Conservation (phyloP, 805 yeast genomes). For the Spencermartinsiella europaea region DNA sequence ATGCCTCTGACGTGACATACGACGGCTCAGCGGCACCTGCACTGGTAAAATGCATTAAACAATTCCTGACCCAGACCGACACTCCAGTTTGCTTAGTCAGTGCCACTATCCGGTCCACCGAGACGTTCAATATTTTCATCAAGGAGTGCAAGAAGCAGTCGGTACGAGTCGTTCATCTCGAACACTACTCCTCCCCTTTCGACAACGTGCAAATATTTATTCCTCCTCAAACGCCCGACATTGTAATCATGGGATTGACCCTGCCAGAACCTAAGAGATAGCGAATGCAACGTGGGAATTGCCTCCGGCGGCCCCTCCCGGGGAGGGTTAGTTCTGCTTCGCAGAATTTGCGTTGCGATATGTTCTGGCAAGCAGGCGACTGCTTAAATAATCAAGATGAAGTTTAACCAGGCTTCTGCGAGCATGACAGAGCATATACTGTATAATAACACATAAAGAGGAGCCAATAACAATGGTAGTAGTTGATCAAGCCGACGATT, state of each 20-base stretch:
- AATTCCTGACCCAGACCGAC: constrained; percentile 18
- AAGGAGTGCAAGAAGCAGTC: constrained; percentile 25
- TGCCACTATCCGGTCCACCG: constrained; percentile 68
- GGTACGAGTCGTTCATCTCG: constrained; percentile 13
- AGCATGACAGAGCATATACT: too few relatives aligned
- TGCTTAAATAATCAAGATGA: too few relatives aligned
- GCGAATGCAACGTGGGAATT: too few relatives aligned
- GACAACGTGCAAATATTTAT: constrained; percentile 13
- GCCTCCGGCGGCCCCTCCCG: not conserved
- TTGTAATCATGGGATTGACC: constrained; percentile 13
- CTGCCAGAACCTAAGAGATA: too few relatives aligned
- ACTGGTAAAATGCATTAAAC: constrained; percentile 44
- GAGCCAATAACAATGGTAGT: too few relatives aligned
- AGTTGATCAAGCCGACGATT: not conserved
- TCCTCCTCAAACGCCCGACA: constrained; percentile 19
- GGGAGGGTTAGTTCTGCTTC: not conserved
- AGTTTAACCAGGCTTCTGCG: too few relatives aligned
- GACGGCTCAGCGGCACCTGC: constrained; percentile 57
- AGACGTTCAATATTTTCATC: constrained; percentile 45
- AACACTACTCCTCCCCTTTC: constrained; percentile 14
- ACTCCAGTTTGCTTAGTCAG: constrained; percentile 43
- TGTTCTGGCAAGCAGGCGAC: too few relatives aligned
- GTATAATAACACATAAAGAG: too few relatives aligned
- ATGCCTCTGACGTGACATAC: constrained; percentile 89
- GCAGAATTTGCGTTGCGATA: too few relatives aligned